Evolutionary conservation across 2,329 filamentous ascomycete genomes (phyloP).

Genomic region (Stachybotrys elegans): DNA sequence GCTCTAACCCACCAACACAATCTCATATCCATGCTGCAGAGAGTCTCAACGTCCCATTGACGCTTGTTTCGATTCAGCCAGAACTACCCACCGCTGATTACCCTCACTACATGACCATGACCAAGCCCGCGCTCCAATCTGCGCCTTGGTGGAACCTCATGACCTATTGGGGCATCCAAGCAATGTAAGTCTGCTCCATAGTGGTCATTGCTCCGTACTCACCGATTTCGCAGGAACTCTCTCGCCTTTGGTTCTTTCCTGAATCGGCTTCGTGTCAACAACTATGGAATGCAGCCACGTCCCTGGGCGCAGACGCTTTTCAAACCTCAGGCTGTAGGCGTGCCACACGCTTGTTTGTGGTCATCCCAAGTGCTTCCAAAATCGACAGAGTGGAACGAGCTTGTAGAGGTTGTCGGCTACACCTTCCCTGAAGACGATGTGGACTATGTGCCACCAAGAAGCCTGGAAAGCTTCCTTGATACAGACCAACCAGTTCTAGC

Average conservation of each 20-base stretch:
- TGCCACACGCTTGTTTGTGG: neutral
- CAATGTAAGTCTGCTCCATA: neutral
- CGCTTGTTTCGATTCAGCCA: neutral
- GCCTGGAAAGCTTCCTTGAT: neutral
- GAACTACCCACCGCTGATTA: neutral
- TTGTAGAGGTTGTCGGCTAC: neutral
- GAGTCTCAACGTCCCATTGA: neutral
- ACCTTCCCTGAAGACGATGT: neutral
- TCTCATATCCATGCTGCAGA: neutral
- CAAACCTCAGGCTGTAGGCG: neutral
- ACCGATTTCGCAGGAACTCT: neutral
- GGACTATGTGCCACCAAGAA: neutral
- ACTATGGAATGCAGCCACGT: neutral
- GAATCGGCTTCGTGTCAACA: neutral
- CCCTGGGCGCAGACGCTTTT: neutral
- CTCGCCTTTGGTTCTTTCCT: neutral
- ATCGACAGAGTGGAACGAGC: neutral
- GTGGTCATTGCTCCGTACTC: neutral
- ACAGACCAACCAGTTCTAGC: neutral
- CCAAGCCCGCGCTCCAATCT: neutral
- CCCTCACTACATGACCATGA: neutral
- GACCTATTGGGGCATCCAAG: neutral
- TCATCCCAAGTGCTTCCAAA: neutral
- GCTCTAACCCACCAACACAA: neutral
- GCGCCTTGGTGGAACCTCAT: neutral